Conservation (phyloP, 2,329 filamentous ascomycete species). For the Cercospora sp. region DNA sequence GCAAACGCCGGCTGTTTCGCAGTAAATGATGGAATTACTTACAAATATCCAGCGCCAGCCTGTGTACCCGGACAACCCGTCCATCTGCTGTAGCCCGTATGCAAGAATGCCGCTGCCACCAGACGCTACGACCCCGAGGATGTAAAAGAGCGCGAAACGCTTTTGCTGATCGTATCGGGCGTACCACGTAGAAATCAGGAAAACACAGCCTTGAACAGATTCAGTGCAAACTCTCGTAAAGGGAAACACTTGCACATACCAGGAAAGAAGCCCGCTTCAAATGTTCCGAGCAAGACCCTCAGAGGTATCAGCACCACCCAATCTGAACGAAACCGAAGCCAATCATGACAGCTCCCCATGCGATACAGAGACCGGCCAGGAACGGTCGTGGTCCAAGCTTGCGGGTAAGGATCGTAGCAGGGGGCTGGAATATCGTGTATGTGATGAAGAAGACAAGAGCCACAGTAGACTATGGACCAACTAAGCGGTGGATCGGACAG, state of each 20-base stretch:
- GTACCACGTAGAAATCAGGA: slow-evolving; percentile 30
- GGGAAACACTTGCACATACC: slow-evolving; percentile 22
- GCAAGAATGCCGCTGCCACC: slow-evolving; percentile 46
- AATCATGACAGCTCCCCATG: slow-evolving; percentile 62
- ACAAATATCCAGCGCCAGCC: slow-evolving; percentile 50
- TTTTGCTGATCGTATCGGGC: slow-evolving; percentile 33
- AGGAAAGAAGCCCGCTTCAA: slow-evolving; percentile 57
- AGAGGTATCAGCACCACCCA: slow-evolving; percentile 55
- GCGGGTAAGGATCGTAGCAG: slow-evolving; percentile 36
- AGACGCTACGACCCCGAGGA: slow-evolving; percentile 48
- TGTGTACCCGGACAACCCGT: slow-evolving; percentile 49
- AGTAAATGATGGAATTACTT: slow-evolving; percentile 14
- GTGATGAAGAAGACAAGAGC: slow-evolving; percentile 33
- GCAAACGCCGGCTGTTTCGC: background rate
- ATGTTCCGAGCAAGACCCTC: slow-evolving; percentile 59
- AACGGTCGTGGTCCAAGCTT: slow-evolving; percentile 35
- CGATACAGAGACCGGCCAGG: slow-evolving; percentile 39
- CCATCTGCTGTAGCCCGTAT: slow-evolving; percentile 34
- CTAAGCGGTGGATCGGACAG: slow-evolving; percentile 6
- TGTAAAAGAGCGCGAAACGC: slow-evolving; percentile 47
- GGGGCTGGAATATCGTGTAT: slow-evolving; percentile 36
- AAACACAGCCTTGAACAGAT: slow-evolving; percentile 23
- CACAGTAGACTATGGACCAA: slow-evolving; percentile 4
- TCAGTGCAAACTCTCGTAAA: background rate
- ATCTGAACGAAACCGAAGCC: slow-evolving; percentile 60